Evolutionary conservation across 306 rosid genomes (phyloP), one percentile per base, ranked within the genome.

Genomic region (Rosa chinensis): DNA sequence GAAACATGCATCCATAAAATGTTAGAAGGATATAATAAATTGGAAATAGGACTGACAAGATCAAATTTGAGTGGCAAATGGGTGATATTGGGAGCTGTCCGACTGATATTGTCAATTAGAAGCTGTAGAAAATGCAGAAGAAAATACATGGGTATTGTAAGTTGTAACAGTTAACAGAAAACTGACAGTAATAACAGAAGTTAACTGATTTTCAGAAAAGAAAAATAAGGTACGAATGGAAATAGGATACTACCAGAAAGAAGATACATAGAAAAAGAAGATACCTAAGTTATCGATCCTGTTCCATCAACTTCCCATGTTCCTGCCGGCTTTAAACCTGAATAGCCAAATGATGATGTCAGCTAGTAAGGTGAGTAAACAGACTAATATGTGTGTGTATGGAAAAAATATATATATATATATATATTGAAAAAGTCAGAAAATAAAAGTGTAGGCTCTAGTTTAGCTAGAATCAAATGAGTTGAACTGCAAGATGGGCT

Each of bases 251-350:
- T 94, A 95, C 98, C 98, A 53, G 96, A 91, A 67, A 89, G 85
- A 82, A 95, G 99, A 85, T 95, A 95, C 99, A 93, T 93, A 43
- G 98, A 93, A 80, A 68, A 85, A 76, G 98, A 93, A 82, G n/a
- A n/a, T n/a, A 93, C 76, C 76, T 90, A 87, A 13, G 97, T 86
- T 62, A 77, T 74, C 43, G 79, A 85, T 80, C 98, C 97, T 52
- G 85, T 86, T 84, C 89, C 93, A 77, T 95, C 99, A 83, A 95
- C 87, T 93, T 93, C 99, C 99, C 99, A 93, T 16, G 97, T 88
- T 80, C 98, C 93, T 70, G 82, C 86, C 61, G 96, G 90, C 89
- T 85, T 93, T 84, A 95, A 63, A 86, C 90, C 99, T 95, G 88
- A 77, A 85, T 48, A 71, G 73, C 53, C 72, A 81, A 28, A 28